Evolutionary conservation across 306 rosid species (phyloP).

Genomic region (Begonia loranthoides): DNA sequence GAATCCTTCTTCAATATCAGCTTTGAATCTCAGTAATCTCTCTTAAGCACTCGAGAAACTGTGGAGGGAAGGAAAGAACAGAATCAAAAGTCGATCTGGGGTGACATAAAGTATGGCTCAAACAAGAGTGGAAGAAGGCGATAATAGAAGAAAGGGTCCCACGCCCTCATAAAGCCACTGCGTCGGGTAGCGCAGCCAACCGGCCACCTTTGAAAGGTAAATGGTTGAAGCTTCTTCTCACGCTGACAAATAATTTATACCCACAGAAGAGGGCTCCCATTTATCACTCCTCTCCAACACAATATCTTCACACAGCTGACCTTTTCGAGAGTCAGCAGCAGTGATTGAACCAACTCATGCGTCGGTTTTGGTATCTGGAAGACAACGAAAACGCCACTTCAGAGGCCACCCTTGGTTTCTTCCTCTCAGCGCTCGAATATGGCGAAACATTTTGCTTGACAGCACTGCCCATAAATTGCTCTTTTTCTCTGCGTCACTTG

Average conservation of each 20-base stretch:
- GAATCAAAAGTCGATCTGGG: no score
- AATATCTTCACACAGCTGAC: neutral
- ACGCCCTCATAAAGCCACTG: slow-evolving; percentile 49
- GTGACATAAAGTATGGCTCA: neutral
- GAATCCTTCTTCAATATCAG: no score
- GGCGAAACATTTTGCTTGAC: no score
- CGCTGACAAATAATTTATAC: slow-evolving; percentile 10
- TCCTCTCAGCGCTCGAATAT: no score
- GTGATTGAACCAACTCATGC: neutral
- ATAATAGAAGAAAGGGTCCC: slow-evolving; percentile 32
- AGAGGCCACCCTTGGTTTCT: neutral
- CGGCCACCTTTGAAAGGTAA: neutral
- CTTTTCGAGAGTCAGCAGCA: neutral
- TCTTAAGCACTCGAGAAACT: no score
- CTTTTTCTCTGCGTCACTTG: no score
- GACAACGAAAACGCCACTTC: neutral
- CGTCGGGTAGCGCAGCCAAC: slow-evolving; percentile 37
- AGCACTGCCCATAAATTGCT: no score
- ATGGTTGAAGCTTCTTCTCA: no score
- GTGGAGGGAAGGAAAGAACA: no score
- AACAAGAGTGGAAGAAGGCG: slow-evolving; percentile 3
- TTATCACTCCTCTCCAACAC: slow-evolving; percentile 15
- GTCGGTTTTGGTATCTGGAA: neutral
- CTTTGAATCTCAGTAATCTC: no score
- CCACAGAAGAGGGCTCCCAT: slow-evolving; percentile 11